Evolutionary conservation across 2,329 filamentous ascomycete genomes (phyloP), one percentile per base, ranked within the genome.

Genomic region (Gnomoniopsis sp.): DNA sequence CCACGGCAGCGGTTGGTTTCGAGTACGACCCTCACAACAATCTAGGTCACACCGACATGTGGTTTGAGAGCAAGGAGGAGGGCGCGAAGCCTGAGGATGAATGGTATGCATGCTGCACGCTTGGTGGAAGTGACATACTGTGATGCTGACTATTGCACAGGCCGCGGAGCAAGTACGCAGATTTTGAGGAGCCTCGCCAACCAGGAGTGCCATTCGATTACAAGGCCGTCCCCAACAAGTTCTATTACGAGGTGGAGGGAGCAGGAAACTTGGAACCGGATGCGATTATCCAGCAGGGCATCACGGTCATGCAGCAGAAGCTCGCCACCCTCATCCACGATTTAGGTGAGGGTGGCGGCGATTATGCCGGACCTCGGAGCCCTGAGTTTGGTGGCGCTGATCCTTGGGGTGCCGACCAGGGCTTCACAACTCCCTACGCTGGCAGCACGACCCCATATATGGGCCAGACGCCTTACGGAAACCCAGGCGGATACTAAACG

Each of bases 1-100:
- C 95, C 2, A 93, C 90, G 38, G 84, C 92, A 44, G 95, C 95
- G 3, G 88, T 99, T 44, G 93, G 91, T 23, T 99, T 99, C 71
- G 95, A 99, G 75, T 99, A 99, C 74, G 95, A 99, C 72, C 95
- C 95, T 61, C 90, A 96, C 74, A 99, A 99, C 78, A 97, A 96
- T 77, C 79, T 99, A 65, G 85, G 88, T 65, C 95, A 99, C 75
- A 81, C 95, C 57, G 91, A 96, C 69, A 86, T 96, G 74, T 99
- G 95, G 95, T 97, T 91, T 72, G 95, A 99, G 79, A 55, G 57
- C 53, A 62, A 62, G 53, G 57, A 51, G 12, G 59, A 62, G 53
- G 59, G 57, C 22, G 59, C 59, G 7, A 59, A 53, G 74, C 76
- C 90, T 1, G 82, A 84, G 60, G 83, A 86, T 68, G 93, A 97